Evolutionary conservation across 768 basidiomycete genomes (phyloP), one percentile per base, ranked within the genome.

Genomic region (Hericium rajendrae): DNA sequence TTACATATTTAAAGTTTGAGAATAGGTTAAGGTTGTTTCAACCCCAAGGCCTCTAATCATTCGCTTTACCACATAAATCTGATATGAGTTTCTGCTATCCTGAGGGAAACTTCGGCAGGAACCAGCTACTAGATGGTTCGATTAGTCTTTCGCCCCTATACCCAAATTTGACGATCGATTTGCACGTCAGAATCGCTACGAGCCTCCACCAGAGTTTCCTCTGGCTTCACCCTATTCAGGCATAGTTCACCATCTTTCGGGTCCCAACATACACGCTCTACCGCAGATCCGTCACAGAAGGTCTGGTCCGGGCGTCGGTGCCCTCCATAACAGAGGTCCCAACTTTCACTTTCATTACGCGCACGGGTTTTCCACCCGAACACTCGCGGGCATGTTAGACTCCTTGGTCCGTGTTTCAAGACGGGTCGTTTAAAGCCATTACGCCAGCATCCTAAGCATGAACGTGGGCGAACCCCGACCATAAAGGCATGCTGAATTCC

Each of bases 91-190:
- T 78, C 78, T 78, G 79, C 79, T 80, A 79, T 80, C 79, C 79
- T 80, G 78, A 80, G 85, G 84, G 85, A 88, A 87, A 86, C 84
- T 88, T 86, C 83, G 84, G 84, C 82, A 83, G 86, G 85, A 88
- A 88, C 85, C 85, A 88, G 86, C 85, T 86, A 88, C 85, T 87
- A 86, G 79, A 88, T 86, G 86, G 86, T 87, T 88, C 85, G 85
- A 90, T 89, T 88, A 86, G 87, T 89, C 88, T 89, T 89, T 89
- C 84, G 83, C 86, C 88, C 87, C 87, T 88, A 89, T 88, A 88
- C 86, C 85, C 86, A 88, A 86, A 85, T 89, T 86, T 77, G 84
- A 88, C 86, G 83, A 89, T 88, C 84, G 86, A 89, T 89, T 89
- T 90, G 88, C 88, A 89, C 84, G 85, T 88, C 88, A 90, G 88